Evolutionary conservation across 805 yeast species (phyloP), one percentile per base, ranked within the genome.

Genomic region (Ogataea thermomethanolica): DNA sequence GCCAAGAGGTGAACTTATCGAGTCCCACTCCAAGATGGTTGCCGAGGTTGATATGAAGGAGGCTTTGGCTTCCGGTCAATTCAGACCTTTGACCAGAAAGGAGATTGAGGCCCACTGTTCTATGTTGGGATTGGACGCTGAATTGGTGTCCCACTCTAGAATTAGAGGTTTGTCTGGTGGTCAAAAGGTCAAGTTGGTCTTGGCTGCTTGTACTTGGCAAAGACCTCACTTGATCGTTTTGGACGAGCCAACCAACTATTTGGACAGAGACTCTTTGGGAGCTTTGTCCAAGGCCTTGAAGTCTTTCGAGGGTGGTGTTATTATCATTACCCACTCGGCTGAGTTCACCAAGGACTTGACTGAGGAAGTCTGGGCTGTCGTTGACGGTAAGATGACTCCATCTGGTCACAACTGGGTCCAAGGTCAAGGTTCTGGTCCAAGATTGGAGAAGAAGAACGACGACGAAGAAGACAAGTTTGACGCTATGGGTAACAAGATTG

Each of bases 11-110:
- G 96, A 89, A 77, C 79, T 86, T 61, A 70, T 84, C 60, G 96
- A 93, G 81, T 87, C 96, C 61, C 99, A 93, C 81, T 75, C 96
- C 69, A 93, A 93, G 89, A 71, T 90, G 82, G 97, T 95, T 74
- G 97, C 98, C 71, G 99, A 95, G 81, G 98, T 93, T 69, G 99
- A 95, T 75, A 91, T 93, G 99, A 93, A 93, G 85, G 99, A 91
- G 80, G 99, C 99, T 73, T 83, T 93, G 69, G 98, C 98, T 67
- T 91, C 98, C 62, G 99, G 99, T 79, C 99, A 93, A 81, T 93
- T 93, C 95, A 89, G 99, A 78, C 93, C 99, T 50, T 85, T 93
- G 73, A 93, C 98, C 73, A 90, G 99, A 84, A 93, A 93, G 83
- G 99, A 93, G 79, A 93, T 93, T 65, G 99, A 93, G 84, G 84